A percentile compares a stretch with the other conserved stretches of the same genome.
phyloP scores from a whole-genome alignment of 805 yeast species.

The Pichia eremophila region DNA sequence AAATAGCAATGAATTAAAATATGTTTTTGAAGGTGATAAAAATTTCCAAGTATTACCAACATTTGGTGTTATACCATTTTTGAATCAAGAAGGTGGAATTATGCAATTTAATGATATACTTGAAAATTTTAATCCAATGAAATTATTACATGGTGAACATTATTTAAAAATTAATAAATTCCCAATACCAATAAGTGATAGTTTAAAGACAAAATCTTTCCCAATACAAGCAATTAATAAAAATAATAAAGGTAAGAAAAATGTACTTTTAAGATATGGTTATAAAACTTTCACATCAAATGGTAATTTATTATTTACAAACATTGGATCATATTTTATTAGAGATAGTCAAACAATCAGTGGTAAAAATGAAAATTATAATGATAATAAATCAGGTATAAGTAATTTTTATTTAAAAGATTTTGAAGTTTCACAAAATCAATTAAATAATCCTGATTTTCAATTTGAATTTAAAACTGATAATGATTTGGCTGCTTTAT shows the following conservation, averaged over 20 bases:
- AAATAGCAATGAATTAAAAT: conserved; percentile 61
- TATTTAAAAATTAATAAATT: conserved; percentile 65
- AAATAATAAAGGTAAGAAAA: conserved; percentile 42
- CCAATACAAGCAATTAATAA: conserved; percentile 77
- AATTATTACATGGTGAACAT: conserved; percentile 92
- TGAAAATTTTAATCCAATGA: conserved; percentile 80
- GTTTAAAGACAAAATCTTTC: conserved; percentile 47
- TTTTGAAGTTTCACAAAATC: conserved; percentile 37
- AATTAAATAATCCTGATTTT: conserved; percentile 50
- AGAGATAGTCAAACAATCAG: conserved; percentile 62
- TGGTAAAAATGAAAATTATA: conserved; percentile 37
- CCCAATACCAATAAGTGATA: conserved; percentile 71
- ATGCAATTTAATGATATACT: conserved; percentile 52
- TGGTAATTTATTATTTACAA: conserved; percentile 63
- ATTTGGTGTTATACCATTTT: conserved; percentile 82
- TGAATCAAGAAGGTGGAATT: conserved; percentile 51
- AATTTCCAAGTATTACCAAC: conserved; percentile 84
- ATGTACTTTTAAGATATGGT: conserved; percentile 70
- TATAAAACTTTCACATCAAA: conserved; percentile 57
- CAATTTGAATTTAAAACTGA: conserved; percentile 47
- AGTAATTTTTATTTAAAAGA: conserved; percentile 48
- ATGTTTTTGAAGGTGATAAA: conserved; percentile 64
- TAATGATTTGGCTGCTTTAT: conserved; percentile 75
- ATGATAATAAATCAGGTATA: conserved; percentile 31
- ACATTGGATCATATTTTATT: conserved; percentile 77